phyloP scores from a whole-genome alignment of 2,329 filamentous ascomycete genomes.

The Penicillium sp. region DNA sequence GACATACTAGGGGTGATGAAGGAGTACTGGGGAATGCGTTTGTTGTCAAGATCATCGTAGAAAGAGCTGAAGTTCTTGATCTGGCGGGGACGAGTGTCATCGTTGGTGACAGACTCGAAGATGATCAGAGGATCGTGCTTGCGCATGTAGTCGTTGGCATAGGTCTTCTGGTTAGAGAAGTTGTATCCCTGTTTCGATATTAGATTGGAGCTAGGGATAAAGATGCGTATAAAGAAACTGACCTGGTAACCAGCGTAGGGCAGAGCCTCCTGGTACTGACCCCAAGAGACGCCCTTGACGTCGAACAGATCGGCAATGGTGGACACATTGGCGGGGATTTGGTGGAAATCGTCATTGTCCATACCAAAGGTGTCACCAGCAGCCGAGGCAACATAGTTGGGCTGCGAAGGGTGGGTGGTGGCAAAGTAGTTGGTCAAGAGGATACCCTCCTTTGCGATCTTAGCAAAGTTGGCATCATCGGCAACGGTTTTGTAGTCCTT shows the following conservation, averaged over 20 bases:
- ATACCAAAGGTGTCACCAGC: constrained; percentile 60
- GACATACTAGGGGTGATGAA: constrained; percentile 47
- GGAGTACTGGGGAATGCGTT: constrained; percentile 70
- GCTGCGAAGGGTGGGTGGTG: constrained; percentile 71
- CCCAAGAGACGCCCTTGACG: constrained; percentile 66
- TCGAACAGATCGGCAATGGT: constrained; percentile 70
- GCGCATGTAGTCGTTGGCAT: constrained; percentile 74
- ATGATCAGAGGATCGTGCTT: constrained; percentile 74
- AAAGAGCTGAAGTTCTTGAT: constrained; percentile 76
- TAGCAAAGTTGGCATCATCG: constrained; percentile 51
- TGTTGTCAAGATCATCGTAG: constrained; percentile 63
- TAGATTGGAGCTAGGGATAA: not conserved
- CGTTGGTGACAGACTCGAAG: constrained; percentile 65
- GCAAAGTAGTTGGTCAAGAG: constrained; percentile 61
- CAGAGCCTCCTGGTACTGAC: constrained; percentile 74
- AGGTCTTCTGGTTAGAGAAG: constrained; percentile 61
- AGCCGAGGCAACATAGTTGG: constrained; percentile 71
- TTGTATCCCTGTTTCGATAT: constrained; percentile 28
- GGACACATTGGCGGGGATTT: constrained; percentile 61
- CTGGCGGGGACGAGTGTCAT: constrained; percentile 60
- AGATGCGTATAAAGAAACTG: not conserved
- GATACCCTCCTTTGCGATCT: constrained; percentile 53
- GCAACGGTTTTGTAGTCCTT: constrained; percentile 63
- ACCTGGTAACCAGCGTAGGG: constrained; percentile 73
- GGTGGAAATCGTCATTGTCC: constrained; percentile 55